Evolutionary conservation across 2,329 filamentous ascomycete genomes (phyloP), one percentile per base, ranked within the genome.

Genomic region (Orbilia ellipsospora): DNA sequence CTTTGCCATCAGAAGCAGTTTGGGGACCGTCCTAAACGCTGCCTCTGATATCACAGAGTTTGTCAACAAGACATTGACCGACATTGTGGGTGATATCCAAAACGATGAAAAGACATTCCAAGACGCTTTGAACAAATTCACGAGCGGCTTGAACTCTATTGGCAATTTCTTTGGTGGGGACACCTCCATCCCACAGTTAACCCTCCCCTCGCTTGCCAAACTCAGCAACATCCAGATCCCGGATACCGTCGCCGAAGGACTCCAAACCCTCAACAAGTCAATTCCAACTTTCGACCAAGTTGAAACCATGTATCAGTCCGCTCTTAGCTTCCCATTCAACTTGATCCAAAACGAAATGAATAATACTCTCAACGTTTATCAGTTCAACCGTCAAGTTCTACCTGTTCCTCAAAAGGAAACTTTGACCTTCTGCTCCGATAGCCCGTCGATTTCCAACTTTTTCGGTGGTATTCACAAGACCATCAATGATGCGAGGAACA

Each of bases 391-490:
- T 15, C 87, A 88, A 12, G 83, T 90, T 8, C 94, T 99, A 79
- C 93, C 94, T 0, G 87, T 97, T 1, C 93, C 95, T 0, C 84
- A 90, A 79, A 97, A 96, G 84, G 87, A 96, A 82, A 84, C 89
- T 44, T 85, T 99, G 63, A 90, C 87, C 0, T 98, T 99, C 84
- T 99, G 95, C 84, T 92, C 92, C 50, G 89, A 93, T 81, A 93
- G 95, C 83, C 87, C 92, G 78, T 89, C 88, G 36, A 91, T 99
- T 82, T 89, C 90, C 80, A 86, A 89, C 77, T 98, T 98, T 85
- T 99, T 99, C 82, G 84, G 90, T 68, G 85, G 85, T 12, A 85
- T 98, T 0, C 88, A 88, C 60, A 83, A 88, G 26, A 85, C 93
- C 52, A 88, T 90, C n/a, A 83, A 86, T 64, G 86, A 87, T 18